Evolutionary conservation across 176 grass and related monocot genomes (phyloP), one percentile per base, ranked within the genome.

Genomic region (Carex scoparia): DNA sequence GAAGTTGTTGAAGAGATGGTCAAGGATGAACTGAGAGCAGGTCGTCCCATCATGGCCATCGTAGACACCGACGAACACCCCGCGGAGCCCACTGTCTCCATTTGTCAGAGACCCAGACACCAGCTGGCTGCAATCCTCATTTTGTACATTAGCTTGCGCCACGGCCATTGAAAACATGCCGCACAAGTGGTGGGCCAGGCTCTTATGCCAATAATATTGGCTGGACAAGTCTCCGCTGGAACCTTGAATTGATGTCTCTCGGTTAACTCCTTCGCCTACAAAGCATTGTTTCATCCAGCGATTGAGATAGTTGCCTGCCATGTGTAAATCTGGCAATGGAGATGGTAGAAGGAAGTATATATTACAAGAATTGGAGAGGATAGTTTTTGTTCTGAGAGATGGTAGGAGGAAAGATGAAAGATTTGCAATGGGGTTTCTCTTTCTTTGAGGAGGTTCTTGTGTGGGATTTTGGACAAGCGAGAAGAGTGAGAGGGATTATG

Each of bases 81-180:
- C 80, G 4, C 38, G 35, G 7, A 12, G 62, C 62, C 23, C 80
- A 54, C 66, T 68, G 10, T 8, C 16, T 3, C 0, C 60, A 68
- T 68, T 5, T 53, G 84, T 81, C 11, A 76, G 79, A 15, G 84
- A 15, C 16, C 70, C 87, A 30, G 79, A 75, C 57, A 86, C 40
- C 49, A 91, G 63, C 61, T 91, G 83, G 54, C 79, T 81, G 79
- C 78, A 71, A 85, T 91, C 89, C 86, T 91, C 86, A 18, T 85
- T 87, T 4, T 18, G 37, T 27, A 1, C 1, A 64, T 91, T 91
- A 3, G 86, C 89, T 42, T 87, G 83, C 4, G 30, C 83, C 10
- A 85, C 79, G 19, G 89, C 89, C 81, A 91, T 88, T 0, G 89
- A 91, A 54, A 79, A 88, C 23, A 84, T 82, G 44, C 89, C 86